Evolutionary conservation across 768 basidiomycete species (phyloP).

Genomic region (Stropharia rugosoannulata): DNA sequence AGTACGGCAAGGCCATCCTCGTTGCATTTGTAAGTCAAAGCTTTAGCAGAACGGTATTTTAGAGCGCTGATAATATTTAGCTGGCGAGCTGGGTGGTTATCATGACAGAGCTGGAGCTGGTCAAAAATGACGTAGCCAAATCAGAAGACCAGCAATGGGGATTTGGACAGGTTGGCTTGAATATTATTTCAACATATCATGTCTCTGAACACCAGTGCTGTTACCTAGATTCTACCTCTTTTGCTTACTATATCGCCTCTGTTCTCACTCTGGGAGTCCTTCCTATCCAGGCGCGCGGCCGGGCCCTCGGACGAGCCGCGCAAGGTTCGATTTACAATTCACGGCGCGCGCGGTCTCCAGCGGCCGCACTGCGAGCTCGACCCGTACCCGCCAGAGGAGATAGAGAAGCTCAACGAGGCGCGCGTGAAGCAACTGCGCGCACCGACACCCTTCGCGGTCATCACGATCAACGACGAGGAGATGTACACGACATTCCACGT

Average conservation of each 20-base stretch:
- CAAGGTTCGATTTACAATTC: slow-evolving; percentile 18
- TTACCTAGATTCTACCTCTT: slow-evolving; percentile 20
- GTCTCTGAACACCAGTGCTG: neutral
- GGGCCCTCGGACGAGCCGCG: slow-evolving; percentile 16
- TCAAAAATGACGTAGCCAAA: slow-evolving; percentile 13
- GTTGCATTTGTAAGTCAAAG: slow-evolving; percentile 13
- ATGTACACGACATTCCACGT: slow-evolving; percentile 20
- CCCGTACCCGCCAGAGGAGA: slow-evolving; percentile 7
- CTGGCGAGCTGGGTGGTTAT: slow-evolving; percentile 22
- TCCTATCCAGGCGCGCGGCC: slow-evolving; percentile 17
- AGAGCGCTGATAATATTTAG: neutral
- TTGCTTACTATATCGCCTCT: slow-evolving; percentile 23
- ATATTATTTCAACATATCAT: neutral
- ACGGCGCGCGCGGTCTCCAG: slow-evolving; percentile 14
- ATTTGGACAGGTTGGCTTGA: slow-evolving; percentile 20
- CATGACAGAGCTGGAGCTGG: slow-evolving; percentile 24
- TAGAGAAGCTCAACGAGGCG: slow-evolving; percentile 10
- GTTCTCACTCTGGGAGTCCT: slow-evolving; percentile 20
- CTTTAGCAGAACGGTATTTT: too few species aligned
- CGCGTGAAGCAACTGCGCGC: slow-evolving; percentile 10
- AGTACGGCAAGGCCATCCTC: slow-evolving; percentile 20
- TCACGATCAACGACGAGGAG: slow-evolving; percentile 21
- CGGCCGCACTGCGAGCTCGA: slow-evolving; percentile 20
- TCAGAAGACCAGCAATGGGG: slow-evolving; percentile 20
- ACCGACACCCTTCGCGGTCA: slow-evolving; percentile 20